Percentiles rank a stretch among this genome's conserved stretches.
Evolutionary conservation across 495 filamentous ascomycete genomes (phyloP).

Genomic region (Penicillium paxilli): DNA sequence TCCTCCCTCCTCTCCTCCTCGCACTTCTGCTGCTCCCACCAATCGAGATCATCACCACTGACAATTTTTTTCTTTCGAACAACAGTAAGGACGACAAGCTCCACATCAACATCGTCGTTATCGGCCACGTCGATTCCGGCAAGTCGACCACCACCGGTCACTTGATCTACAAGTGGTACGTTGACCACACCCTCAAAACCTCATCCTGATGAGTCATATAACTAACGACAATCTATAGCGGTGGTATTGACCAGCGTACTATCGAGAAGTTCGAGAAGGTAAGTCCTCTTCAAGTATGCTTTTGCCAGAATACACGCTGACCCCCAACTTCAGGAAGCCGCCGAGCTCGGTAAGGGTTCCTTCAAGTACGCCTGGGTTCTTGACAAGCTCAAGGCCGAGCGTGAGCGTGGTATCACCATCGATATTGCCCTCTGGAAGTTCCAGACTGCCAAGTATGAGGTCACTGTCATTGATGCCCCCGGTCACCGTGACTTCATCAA

Average conservation of each 20-base stretch:
- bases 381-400: slow-evolving; percentile 99
- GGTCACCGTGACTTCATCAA: slow-evolving; percentile 99
- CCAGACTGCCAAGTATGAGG: slow-evolving; percentile 97
- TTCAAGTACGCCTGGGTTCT: slow-evolving; percentile 99
- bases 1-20: too few species aligned
- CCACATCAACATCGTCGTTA: slow-evolving; percentile 98
- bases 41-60: too few species aligned
- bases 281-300: too few species aligned
- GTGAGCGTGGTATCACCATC: slow-evolving; percentile 99
- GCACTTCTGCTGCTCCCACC: too few species aligned
- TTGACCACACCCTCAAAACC: too few species aligned
- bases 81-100: slow-evolving; percentile 82
- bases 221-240: too few species aligned
- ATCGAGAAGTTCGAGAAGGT: slow-evolving; percentile 99
- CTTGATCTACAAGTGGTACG: slow-evolving; percentile 99
- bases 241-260: slow-evolving; percentile 99
- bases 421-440: slow-evolving; percentile 99
- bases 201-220: too few species aligned
- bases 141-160: slow-evolving; percentile 98
- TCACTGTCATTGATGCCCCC: slow-evolving; percentile 99
- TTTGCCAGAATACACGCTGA: too few species aligned
- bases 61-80: too few species aligned
- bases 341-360: slow-evolving; percentile 99
- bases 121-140: slow-evolving; percentile 99
- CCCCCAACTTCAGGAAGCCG: too few species aligned